Evolutionary conservation across 768 basidiomycete species (phyloP).

Genomic region (Pleurotus sapidus): DNA sequence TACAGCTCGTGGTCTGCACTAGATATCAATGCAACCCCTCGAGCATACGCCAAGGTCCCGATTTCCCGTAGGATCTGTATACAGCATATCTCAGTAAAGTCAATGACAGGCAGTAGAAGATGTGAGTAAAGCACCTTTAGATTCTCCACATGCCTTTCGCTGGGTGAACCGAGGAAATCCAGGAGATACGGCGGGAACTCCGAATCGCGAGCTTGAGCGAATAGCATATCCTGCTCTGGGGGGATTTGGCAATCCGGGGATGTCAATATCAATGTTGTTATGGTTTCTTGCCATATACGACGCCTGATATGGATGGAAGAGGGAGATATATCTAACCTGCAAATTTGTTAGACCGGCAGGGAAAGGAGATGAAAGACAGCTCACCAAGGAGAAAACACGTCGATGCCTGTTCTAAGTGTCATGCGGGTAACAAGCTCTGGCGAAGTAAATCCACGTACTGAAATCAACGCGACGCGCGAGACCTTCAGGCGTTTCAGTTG

Average conservation of each 20-base stretch:
- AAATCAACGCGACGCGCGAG: conserved; percentile 68
- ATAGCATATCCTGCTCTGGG: conserved; percentile 51
- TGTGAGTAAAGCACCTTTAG: conserved; percentile 49
- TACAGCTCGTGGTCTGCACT: conserved; percentile 49
- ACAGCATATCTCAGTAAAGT: neutral
- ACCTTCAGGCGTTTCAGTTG: conserved; percentile 30
- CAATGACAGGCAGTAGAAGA: neutral
- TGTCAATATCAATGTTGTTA: conserved; percentile 65
- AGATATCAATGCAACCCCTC: conserved; percentile 43
- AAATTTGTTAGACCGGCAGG: too few relatives aligned
- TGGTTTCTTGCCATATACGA: conserved; percentile 79
- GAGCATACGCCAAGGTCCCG: conserved; percentile 52
- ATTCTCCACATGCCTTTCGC: conserved; percentile 75
- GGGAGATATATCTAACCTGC: conserved; percentile 55
- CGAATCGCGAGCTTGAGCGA: conserved; percentile 51
- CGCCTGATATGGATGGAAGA: conserved; percentile 60
- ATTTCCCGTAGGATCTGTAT: conserved; percentile 71
- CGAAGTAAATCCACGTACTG: conserved; percentile 40
- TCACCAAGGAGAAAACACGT: conserved; percentile 77
- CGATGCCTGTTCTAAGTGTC: conserved; percentile 48
- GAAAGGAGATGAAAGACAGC: conserved; percentile 3
- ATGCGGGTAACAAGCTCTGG: neutral
- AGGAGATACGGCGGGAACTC: conserved; percentile 72
- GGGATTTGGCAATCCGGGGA: conserved; percentile 59
- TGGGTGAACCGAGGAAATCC: conserved; percentile 58